These are phyloP conservation scores for Eucalyptus rudis DNA, from an alignment of 345 rosid species.

Conservation along the genomic window DNA sequence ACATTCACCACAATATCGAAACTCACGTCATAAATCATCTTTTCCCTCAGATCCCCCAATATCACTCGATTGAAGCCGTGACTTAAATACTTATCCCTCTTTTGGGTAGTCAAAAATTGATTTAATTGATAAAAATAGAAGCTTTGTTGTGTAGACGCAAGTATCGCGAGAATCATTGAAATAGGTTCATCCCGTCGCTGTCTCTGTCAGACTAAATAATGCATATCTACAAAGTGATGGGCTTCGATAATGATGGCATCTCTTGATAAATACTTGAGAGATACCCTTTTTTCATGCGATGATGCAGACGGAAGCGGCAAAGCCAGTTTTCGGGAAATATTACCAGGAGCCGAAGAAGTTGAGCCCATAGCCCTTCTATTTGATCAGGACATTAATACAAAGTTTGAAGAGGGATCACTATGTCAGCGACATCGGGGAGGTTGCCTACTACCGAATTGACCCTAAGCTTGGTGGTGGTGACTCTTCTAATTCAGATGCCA, in stretches of 20 bases:
- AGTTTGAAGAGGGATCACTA: conserved; percentile 60
- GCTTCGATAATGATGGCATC: not conserved
- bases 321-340: conserved; percentile 65
- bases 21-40: conserved; percentile 86
- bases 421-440: conserved; percentile 57
- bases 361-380: conserved; percentile 50
- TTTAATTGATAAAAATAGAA: not conserved
- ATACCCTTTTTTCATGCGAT: not conserved
- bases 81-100: not conserved
- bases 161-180: not conserved
- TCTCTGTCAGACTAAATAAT: not conserved
- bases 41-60: conserved; percentile 97
- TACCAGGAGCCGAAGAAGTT: conserved; percentile 69
- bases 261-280: not conserved
- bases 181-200: not conserved
- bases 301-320: conserved; percentile 68
- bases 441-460: conserved; percentile 57
- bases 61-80: conserved; percentile 77
- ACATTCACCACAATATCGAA: conserved; percentile 84
- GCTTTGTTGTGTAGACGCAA: not conserved
- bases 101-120: not conserved
- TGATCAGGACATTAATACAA: conserved; percentile 28
- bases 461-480: conserved; percentile 5
- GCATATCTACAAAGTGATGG: not conserved
- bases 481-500: not conserved